Base-by-base conservation (phyloP, 345 rosid genomes). In the Syzygium oleosum region DNA sequence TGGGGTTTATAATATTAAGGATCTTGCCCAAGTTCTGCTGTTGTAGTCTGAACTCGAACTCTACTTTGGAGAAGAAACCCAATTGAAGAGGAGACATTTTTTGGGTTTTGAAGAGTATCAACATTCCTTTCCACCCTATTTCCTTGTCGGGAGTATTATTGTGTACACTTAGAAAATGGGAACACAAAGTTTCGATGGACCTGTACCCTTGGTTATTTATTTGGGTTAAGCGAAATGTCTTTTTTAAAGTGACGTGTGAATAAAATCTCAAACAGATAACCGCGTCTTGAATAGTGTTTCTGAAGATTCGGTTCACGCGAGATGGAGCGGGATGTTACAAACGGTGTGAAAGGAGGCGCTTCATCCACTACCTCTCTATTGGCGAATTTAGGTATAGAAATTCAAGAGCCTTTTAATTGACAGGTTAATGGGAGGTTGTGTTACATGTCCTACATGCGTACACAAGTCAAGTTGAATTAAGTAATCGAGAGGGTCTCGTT, bases 391-490 rank as follows among this genome's bases (percentile, higher is more conserved):
- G 25, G 25, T 43, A 43, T 43, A 43, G 46, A 9, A 34, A 73
- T 9, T 34, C 7, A 22, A 19, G 12, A 68, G 43, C 31, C 49
- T 34, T 34, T 73, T 2, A 12, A 34, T 11, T 4, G 25, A 73
- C 1, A 9, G 13, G 7, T 22, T 34, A 73, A 34, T 21, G 46
- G 46, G 25, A 34, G 49, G 46, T 73, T 34, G 19, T 34, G 46
- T 3, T 34, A 34, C 2, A 2, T 3, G 14, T 34, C 12, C 7
- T 12, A 5, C 13, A 0, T 9, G 46, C 7, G 49, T 34, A 17
- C 25, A 19, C 5, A 13, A 73, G 43, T 73, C 3, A 34, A 5
- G 14, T 11, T 9, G 6, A 38, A 73, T 73, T 34, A 73, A 73
- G 12, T 73, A 34, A 73, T 73, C 25, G 12, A 73, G 49, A 73